A percentile compares a stretch with the other conserved stretches of the same genome.
phyloP scores from a whole-genome alignment of 768 basidiomycete species.

The Pleurotus citrinopileatus region DNA sequence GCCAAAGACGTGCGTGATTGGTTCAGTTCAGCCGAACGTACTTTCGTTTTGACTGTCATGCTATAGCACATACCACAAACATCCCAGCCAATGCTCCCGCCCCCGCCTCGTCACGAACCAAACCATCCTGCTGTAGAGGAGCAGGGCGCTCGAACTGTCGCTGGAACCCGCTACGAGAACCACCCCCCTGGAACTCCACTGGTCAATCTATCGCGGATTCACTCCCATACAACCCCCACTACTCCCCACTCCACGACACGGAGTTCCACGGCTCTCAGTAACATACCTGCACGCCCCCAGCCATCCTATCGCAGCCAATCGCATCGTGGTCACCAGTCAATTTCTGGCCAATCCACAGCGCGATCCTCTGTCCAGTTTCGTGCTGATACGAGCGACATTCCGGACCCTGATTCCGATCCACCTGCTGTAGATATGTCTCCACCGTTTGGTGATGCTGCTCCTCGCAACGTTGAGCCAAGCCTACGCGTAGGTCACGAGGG shows the following conservation, averaged over 20 bases:
- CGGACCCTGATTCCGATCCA: background rate
- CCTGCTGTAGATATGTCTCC: conserved; percentile 1
- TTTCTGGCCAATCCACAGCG: background rate
- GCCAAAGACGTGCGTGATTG: conserved; percentile 56
- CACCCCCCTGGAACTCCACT: background rate
- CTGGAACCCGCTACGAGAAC: background rate
- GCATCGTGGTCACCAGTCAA: conserved; percentile 2
- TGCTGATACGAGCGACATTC: background rate
- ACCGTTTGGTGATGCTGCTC: conserved; percentile 11
- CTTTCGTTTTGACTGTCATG: background rate
- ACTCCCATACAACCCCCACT: background rate
- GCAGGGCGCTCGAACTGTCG: background rate
- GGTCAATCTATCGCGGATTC: background rate
- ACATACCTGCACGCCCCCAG: background rate
- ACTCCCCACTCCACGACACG: conserved; percentile 1
- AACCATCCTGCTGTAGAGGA: background rate
- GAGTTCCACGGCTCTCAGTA: background rate
- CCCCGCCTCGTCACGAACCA: background rate
- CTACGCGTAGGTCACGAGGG: background rate
- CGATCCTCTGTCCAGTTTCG: background rate
- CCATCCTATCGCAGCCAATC: background rate
- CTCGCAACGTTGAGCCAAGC: background rate
- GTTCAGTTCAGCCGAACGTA: background rate
- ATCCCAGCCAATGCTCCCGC: conserved; percentile 24
- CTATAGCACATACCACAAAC: conserved; percentile 24